These are phyloP conservation scores for Tricholoma terreum DNA, from an alignment of 768 basidiomycete species.

Conservation along the genomic window DNA sequence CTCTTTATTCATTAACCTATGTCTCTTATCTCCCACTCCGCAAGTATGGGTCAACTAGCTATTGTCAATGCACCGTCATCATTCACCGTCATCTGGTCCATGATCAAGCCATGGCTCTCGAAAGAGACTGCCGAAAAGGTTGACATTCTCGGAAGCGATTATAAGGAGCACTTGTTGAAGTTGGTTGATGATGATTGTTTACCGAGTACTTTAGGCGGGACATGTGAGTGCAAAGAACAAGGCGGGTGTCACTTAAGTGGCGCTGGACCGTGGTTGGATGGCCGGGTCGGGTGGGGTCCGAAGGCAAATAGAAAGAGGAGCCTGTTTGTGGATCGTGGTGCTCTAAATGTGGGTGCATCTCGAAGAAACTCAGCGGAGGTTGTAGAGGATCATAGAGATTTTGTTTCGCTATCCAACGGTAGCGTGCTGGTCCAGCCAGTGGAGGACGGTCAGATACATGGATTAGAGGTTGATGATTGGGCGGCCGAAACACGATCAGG, in stretches of 20 bases:
- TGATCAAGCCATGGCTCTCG: conserved; percentile 69
- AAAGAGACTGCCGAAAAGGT: conserved; percentile 71
- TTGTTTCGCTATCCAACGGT: not conserved
- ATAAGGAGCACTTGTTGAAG: conserved; percentile 51
- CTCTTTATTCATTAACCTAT: not conserved
- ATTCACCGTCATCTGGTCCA: conserved; percentile 70
- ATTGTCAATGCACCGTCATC: conserved; percentile 72
- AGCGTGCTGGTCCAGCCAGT: not conserved
- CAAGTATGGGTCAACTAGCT: conserved; percentile 68
- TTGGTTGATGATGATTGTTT: conserved; percentile 63
- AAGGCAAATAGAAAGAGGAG: not conserved
- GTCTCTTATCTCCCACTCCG: not conserved
- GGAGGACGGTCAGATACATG: not conserved
- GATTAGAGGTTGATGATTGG: not conserved
- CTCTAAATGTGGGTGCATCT: not conserved
- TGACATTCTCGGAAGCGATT: conserved; percentile 61
- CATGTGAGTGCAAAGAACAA: conserved; percentile 52
- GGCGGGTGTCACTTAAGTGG: conserved; percentile 62
- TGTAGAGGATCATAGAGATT: not conserved
- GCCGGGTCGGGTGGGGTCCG: conserved; percentile 46
- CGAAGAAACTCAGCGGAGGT: not conserved
- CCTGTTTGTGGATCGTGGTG: not conserved
- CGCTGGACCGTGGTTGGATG: conserved; percentile 71
- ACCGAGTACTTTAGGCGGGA: conserved; percentile 59
- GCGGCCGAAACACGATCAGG: not conserved